Evolutionary conservation across 23 red algal genomes (phyloP), one percentile per base, ranked within the genome.

Genomic region (Cyanidiococcus yangmingshanensis): DNA sequence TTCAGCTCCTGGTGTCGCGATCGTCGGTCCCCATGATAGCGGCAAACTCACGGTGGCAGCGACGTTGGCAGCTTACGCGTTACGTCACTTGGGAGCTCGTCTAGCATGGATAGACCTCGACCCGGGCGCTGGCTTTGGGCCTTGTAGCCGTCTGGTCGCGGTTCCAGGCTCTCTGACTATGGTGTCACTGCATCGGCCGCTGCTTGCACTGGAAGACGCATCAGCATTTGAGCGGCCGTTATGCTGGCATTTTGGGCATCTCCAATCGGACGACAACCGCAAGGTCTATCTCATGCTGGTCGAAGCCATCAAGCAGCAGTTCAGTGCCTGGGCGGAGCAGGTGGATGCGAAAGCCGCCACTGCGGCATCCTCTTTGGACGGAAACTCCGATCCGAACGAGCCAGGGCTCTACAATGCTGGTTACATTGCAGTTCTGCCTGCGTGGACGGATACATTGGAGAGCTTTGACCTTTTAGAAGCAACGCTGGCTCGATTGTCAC

Each of bases 1-100:
- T 1, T 17, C 12, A 1, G 34, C 12, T 1, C 94, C 94, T 71
- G 33, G 85, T 1, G 84, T 82, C n/a, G 74, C 86, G 0, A 67
- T 98, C 39, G 89, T 98, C 26, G 94, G 94, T 33, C 84, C 88
- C 27, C 57, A 63, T 37, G 87, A 91, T 57, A 83, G 79, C 33
- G 94, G 94, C 17, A 98, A 98, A 76, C 80, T 79, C 26, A 77
- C 94, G 1, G 63, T 98, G 18, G 86, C 84, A 24, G 76, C 74
- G 25, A 77, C 88, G 37, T 76, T 95, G 34, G 76, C 80, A 7
- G 79, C 86, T 31, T 95, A 89, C 39, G 63, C 63, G 27, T 29
- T 71, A 29, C 63, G 63, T 2, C 63, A 71, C 63, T 30, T 71
- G 12, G 63, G 63, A 27, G 63, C 63, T 32, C 63, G 63, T 7